Conservation (phyloP, 2,329 filamentous ascomycete species). For the Botrytis tulipae region DNA sequence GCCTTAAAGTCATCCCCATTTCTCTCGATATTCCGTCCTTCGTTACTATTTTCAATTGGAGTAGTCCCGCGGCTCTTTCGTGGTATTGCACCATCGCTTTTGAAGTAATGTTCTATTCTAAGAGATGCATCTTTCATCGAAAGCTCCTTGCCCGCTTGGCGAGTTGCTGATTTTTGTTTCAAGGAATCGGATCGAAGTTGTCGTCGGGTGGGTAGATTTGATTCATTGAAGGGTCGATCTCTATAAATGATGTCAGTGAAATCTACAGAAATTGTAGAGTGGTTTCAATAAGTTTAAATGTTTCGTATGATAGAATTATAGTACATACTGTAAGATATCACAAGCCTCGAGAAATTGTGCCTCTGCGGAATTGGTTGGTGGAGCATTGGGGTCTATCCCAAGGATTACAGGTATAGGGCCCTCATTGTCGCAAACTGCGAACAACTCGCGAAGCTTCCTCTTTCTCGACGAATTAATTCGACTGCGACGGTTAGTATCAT, state of each 20-base stretch:
- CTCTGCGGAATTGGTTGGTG: constrained; percentile 51
- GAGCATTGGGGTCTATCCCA: constrained; percentile 57
- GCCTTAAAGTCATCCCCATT: constrained; percentile 22
- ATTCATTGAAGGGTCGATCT: constrained; percentile 51
- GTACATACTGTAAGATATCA: constrained; percentile 60
- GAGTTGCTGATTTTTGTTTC: constrained; percentile 41
- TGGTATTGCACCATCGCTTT: constrained; percentile 32
- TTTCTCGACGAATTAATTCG: constrained; percentile 80
- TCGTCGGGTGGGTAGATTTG: constrained; percentile 51
- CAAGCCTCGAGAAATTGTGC: constrained; percentile 55
- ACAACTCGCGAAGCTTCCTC: constrained; percentile 87
- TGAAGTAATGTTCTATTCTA: constrained; percentile 28
- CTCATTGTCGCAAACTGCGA: constrained; percentile 70
- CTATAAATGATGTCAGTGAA: constrained; percentile 40
- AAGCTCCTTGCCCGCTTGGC: constrained; percentile 30
- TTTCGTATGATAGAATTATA: background rate
- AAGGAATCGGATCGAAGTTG: constrained; percentile 46
- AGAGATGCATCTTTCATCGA: constrained; percentile 25
- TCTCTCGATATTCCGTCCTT: constrained; percentile 22
- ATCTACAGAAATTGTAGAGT: background rate
- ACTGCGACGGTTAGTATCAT: constrained; percentile 46
- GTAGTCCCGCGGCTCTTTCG: constrained; percentile 33
- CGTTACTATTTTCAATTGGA: constrained; percentile 30
- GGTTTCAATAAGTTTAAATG: background rate
- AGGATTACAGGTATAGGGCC: constrained; percentile 57